A percentile compares a stretch with the other conserved stretches of the same genome.
phyloP scores from a whole-genome alignment of 2,329 filamentous ascomycete genomes.

The Trichoderma sp. region DNA sequence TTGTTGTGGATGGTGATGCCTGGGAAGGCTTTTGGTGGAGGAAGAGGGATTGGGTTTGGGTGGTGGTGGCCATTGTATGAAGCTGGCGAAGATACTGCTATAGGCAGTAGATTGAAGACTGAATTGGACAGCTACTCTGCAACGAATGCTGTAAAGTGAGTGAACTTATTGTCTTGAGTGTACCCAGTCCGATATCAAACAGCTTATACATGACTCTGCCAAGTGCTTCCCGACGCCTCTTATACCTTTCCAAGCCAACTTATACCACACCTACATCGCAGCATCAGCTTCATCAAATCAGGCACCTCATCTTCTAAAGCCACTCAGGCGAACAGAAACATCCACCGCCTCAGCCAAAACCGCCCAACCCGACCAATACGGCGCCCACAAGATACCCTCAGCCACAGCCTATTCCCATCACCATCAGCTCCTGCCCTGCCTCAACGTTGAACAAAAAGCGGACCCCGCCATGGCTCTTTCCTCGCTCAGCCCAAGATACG shows the following conservation, averaged over 20 bases:
- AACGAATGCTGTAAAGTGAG: too few species aligned
- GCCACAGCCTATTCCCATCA: not conserved
- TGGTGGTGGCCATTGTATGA: conserved; percentile 29
- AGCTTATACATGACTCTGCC: too few species aligned
- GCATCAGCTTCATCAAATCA: too few species aligned
- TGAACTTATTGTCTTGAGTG: not conserved
- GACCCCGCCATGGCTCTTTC: not conserved
- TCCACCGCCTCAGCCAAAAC: not conserved
- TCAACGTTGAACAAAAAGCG: conserved; percentile 3
- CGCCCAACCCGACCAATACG: conserved; percentile 19
- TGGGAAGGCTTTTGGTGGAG: not conserved
- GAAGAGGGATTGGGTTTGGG: conserved; percentile 8
- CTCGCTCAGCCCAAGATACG: not conserved
- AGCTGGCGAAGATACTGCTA: not conserved
- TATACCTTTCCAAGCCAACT: too few species aligned
- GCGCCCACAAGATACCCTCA: not conserved
- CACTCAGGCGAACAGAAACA: not conserved
- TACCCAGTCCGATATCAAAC: too few species aligned
- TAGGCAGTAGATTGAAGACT: not conserved
- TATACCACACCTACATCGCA: too few species aligned
- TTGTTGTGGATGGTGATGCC: not conserved
- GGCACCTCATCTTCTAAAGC: not conserved
- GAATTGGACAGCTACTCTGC: too few species aligned
- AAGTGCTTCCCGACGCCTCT: too few species aligned
- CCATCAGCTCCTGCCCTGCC: conserved; percentile 1